Evolutionary conservation across 2,329 filamentous ascomycete species (phyloP).

Genomic region (Paecilomyces sp.): DNA sequence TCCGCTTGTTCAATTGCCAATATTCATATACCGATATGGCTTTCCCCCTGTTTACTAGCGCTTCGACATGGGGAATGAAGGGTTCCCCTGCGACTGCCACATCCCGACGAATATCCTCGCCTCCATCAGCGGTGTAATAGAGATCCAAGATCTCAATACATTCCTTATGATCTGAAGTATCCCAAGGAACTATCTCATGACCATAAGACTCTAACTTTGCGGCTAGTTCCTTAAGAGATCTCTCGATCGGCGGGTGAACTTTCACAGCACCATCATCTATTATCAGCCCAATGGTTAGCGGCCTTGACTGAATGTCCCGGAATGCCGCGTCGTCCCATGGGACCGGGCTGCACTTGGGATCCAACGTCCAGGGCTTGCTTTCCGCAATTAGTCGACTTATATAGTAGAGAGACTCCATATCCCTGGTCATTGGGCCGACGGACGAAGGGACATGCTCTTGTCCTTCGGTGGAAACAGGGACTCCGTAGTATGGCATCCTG

Average conservation of each 20-base stretch:
- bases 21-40: conserved; percentile 58
- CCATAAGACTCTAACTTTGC: conserved; percentile 39
- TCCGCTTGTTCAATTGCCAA: conserved; percentile 59
- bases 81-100: conserved; percentile 52
- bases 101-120: conserved; percentile 54
- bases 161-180: conserved; percentile 45
- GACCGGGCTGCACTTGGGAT: conserved; percentile 48
- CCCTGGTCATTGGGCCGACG: conserved; percentile 53
- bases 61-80: conserved; percentile 52
- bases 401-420: conserved; percentile 41
- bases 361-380: conserved; percentile 46
- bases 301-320: conserved; percentile 31
- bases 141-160: conserved; percentile 54
- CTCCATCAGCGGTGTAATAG: conserved; percentile 57
- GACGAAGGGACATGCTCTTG: conserved; percentile 59
- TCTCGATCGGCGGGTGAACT: conserved; percentile 47
- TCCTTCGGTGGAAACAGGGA: conserved; percentile 55
- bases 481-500: conserved; percentile 52
- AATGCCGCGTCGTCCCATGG: conserved; percentile 47
- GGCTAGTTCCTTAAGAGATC: conserved; percentile 34
- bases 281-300: conserved; percentile 45
- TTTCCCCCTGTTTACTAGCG: conserved; percentile 45
- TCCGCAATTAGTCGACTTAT: conserved; percentile 44
- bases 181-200: conserved; percentile 51
- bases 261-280: conserved; percentile 49